Evolutionary conservation across 2,329 filamentous ascomycete species (phyloP).

Genomic region (Fusarium paranaense): DNA sequence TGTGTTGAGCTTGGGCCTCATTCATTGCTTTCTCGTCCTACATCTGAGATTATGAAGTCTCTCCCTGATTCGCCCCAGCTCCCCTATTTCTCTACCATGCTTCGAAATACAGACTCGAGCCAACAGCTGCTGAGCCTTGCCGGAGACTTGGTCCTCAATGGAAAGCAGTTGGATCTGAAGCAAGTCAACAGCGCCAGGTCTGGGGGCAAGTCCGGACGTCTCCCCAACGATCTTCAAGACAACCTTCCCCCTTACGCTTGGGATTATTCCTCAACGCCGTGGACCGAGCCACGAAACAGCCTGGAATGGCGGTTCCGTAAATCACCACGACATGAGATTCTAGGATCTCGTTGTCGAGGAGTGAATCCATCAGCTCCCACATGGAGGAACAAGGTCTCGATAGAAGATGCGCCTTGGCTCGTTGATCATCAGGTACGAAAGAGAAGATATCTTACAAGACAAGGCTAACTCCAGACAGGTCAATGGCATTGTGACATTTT

Average conservation of each 20-base stretch:
- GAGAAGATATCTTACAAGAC: neutral
- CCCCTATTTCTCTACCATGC: conserved; percentile 36
- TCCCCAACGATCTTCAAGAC: conserved; percentile 38
- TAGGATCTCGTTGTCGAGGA: conserved; percentile 39
- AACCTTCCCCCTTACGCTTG: conserved; percentile 38
- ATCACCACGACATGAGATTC: conserved; percentile 37
- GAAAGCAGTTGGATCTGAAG: conserved; percentile 29
- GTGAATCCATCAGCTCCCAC: conserved; percentile 40
- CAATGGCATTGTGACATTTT: conserved; percentile 39
- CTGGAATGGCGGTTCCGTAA: conserved; percentile 41
- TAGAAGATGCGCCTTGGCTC: conserved; percentile 41
- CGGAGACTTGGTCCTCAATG: conserved; percentile 37
- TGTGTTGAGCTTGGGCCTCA: conserved; percentile 39
- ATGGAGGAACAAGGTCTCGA: conserved; percentile 41
- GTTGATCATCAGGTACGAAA: conserved; percentile 39
- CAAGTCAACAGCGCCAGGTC: conserved; percentile 25
- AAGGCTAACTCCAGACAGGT: conserved; percentile 28
- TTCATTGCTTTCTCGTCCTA: conserved; percentile 36
- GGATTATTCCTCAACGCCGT: conserved; percentile 40
- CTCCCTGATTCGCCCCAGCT: conserved; percentile 22
- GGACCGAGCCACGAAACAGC: conserved; percentile 39
- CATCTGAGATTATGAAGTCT: conserved; percentile 36
- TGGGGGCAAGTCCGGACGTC: conserved; percentile 23
- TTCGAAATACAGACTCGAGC: conserved; percentile 38
- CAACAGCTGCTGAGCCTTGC: conserved; percentile 35